Evolutionary conservation across 805 yeast genomes (phyloP).

Genomic region (Yamadazyma scolyti): DNA sequence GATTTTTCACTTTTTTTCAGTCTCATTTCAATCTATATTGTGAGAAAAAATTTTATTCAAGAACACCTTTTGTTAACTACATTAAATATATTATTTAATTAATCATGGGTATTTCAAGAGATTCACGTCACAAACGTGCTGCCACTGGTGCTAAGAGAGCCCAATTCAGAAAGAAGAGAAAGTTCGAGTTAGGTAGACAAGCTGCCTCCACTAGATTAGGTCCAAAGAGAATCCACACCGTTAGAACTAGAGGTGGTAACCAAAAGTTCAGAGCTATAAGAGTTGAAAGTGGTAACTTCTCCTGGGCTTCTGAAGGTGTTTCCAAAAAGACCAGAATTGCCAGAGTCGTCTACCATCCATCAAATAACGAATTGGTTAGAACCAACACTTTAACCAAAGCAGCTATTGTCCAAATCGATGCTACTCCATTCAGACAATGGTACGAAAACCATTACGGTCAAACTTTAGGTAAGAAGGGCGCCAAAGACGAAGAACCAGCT

Average conservation of each 20-base stretch:
- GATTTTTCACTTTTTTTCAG: too few species aligned
- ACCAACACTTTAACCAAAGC: conserved; percentile 99
- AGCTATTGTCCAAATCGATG: conserved; percentile 99
- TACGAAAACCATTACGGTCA: conserved; percentile 98
- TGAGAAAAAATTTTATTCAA: too few species aligned
- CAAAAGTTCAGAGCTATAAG: conserved; percentile 99
- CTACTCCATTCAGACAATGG: conserved; percentile 99
- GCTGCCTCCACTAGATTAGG: conserved; percentile 99
- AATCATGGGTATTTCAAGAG: conserved; percentile 99
- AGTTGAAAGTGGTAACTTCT: conserved; percentile 98
- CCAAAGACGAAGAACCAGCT: conserved; percentile 49
- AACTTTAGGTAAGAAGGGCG: conserved; percentile 69
- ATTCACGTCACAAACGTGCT: conserved; percentile 99
- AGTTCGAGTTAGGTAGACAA: conserved; percentile 99
- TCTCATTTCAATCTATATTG: too few species aligned
- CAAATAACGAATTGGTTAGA: conserved; percentile 99
- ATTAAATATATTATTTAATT: too few species aligned
- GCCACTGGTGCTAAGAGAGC: conserved; percentile 99
- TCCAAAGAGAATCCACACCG: conserved; percentile 97
- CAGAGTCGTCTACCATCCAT: conserved; percentile 98
- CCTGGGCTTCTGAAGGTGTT: conserved; percentile 99
- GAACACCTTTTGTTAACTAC: too few species aligned
- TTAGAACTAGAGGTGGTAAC: conserved; percentile 99
- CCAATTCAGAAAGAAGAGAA: conserved; percentile 99
- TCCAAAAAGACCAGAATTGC: conserved; percentile 99